Evolutionary conservation across 345 rosid genomes (phyloP), one percentile per base, ranked within the genome.

Genomic region (Heritiera fomes): DNA sequence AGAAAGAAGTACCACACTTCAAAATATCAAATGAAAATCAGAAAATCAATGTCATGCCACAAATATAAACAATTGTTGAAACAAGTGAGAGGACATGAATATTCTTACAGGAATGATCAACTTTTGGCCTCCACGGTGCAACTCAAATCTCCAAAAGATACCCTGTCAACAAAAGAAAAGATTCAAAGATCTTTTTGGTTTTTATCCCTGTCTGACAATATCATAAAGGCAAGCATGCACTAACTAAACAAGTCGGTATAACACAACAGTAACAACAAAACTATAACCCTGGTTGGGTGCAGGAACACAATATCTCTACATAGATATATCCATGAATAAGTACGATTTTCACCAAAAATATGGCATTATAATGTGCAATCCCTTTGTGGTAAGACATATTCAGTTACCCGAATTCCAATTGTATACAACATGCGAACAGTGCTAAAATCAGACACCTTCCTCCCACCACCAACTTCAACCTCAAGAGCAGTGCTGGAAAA

Each of bases 381-480:
- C 40, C n/a, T 32, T 32, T 63, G 2, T 3, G 18, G 2, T 64
- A 74, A 68, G 49, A 64, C 8, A 78, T 53, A 34, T n/a, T 47
- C 67, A 18, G 53, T 68, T 85, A 96, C 99, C 98, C 86, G 92
- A 80, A 97, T 83, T 80, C 99, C 98, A 72, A 97, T 79, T 78
- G 89, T 81, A 83, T 91, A 97, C 85, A 91, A 74, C 91, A 88
- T 85, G 79, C 98, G 90, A 60, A 93, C 86, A 11, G 94, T 89
- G 83, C 97, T 93, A 85, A 94, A 93, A 75, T 91, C 89, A 6
- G 96, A 94, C 72, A 94, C 59, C 87, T 97, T 91, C 82, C 99
- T 90, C 80, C 98, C 98, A 53, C 97, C 98, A 63, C 99, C 98
- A 65, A 93, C 78, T 85, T 94, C 99, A 82, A 97, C 67, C 91